Conservation (phyloP, 371 early-diverging fungal genomes). For the Nematocida ironsii region DNA sequence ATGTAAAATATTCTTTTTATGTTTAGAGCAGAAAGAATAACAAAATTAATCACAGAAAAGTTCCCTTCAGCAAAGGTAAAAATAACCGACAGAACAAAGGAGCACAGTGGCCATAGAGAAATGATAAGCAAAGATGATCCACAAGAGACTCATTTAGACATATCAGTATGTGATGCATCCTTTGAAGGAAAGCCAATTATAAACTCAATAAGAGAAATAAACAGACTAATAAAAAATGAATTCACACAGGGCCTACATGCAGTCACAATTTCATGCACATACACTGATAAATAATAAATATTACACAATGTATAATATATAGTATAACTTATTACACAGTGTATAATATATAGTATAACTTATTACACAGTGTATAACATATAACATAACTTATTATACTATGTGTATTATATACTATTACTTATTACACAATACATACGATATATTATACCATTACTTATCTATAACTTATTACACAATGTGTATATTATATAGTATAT, state of each 20-base stretch:
- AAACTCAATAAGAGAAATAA: slow-evolving; percentile 26
- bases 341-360: too few relatives aligned
- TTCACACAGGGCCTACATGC: slow-evolving; percentile 48
- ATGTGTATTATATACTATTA: too few relatives aligned
- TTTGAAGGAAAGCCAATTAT: slow-evolving; percentile 5
- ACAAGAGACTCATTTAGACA: slow-evolving; percentile 32
- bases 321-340: too few relatives aligned
- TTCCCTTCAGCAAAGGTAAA: slow-evolving; percentile 31
- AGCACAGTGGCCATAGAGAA: slow-evolving; percentile 51
- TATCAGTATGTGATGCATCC: neutral
- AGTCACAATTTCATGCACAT: slow-evolving; percentile 34
- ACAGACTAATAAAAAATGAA: slow-evolving; percentile 38
- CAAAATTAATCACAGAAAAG: slow-evolving; percentile 1
- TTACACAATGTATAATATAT: too few relatives aligned
- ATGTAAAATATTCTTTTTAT: slow-evolving; percentile 5
- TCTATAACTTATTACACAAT: too few relatives aligned
- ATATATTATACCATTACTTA: too few relatives aligned
- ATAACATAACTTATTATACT: too few relatives aligned
- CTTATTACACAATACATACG: too few relatives aligned
- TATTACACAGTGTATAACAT: too few relatives aligned
- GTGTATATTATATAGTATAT: too few relatives aligned
- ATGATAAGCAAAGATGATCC: slow-evolving; percentile 2
- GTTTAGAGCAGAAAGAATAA: slow-evolving; percentile 36
- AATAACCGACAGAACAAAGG: slow-evolving; percentile 26
- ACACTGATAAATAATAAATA: neutral